Evolutionary conservation across 441 rosid genomes (phyloP).

Genomic region (Gossypium gossypioides): DNA sequence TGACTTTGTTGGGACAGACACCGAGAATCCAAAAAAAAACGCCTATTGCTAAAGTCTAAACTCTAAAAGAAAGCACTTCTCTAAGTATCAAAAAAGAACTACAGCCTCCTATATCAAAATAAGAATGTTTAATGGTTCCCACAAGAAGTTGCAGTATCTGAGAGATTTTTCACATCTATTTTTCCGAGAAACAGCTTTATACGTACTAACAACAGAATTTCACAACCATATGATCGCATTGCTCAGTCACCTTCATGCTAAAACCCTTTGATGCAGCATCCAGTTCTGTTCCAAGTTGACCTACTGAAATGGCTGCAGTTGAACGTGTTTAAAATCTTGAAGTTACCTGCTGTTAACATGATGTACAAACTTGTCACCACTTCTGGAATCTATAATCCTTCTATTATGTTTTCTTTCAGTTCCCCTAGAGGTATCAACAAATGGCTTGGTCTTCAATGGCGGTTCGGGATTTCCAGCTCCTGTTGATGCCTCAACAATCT

Average conservation of each 20-base stretch:
- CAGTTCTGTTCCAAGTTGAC: neutral
- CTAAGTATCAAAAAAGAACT: too few relatives aligned
- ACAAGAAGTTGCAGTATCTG: neutral
- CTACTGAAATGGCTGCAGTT: neutral
- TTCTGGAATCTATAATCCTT: conserved; percentile 27
- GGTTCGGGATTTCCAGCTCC: conserved; percentile 28
- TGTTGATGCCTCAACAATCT: conserved; percentile 37
- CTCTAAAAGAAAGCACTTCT: too few relatives aligned
- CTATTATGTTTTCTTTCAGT: conserved; percentile 24
- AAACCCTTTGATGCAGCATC: neutral
- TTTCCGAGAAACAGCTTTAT: neutral
- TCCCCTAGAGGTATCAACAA: conserved; percentile 18
- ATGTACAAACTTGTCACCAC: conserved; percentile 20
- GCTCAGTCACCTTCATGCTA: neutral
- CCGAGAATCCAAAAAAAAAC: too few relatives aligned
- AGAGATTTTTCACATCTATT: neutral
- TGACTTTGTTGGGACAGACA: too few relatives aligned
- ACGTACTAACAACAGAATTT: neutral
- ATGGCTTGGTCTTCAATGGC: conserved; percentile 28
- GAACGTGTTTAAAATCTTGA: neutral
- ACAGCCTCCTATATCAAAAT: neutral
- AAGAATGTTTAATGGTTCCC: neutral
- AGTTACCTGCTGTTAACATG: conserved; percentile 25
- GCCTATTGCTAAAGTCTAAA: too few relatives aligned
- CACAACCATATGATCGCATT: neutral